A percentile compares a stretch with the other conserved stretches of the same genome.
Conservation (phyloP, 768 basidiomycete genomes). For the Agaricus subrufescens region DNA sequence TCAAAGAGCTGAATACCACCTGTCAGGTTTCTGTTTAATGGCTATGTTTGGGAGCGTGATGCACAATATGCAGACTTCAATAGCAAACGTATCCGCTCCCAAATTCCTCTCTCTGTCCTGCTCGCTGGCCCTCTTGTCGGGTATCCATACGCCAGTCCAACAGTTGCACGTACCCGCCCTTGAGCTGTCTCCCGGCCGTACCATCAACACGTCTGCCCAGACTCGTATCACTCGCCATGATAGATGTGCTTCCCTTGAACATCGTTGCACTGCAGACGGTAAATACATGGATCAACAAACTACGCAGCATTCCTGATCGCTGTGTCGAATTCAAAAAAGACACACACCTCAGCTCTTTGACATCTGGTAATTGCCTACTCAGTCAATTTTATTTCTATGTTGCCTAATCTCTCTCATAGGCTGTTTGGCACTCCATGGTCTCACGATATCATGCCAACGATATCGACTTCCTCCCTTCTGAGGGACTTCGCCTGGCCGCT, state of each 20-base stretch:
- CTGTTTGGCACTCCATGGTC: constrained; percentile 41
- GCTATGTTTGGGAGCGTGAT: constrained; percentile 50
- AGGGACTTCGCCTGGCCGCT: constrained; percentile 58
- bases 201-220: constrained; percentile 45
- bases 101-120: constrained; percentile 50
- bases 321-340: constrained; percentile 42
- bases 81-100: constrained; percentile 3
- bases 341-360: constrained; percentile 40
- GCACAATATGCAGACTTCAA: constrained; percentile 21
- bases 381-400: neutral
- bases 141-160: neutral
- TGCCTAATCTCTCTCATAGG: constrained; percentile 25
- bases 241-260: constrained; percentile 7
- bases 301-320: constrained; percentile 34
- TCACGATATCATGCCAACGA: constrained; percentile 37
- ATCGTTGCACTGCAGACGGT: constrained; percentile 30
- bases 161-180: constrained; percentile 27
- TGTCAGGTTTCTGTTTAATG: constrained; percentile 49
- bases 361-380: constrained; percentile 35
- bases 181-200: constrained; percentile 41
- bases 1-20: neutral
- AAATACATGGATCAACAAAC: constrained; percentile 39
- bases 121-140: constrained; percentile 36
- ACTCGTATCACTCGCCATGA: constrained; percentile 20
- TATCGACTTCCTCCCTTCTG: constrained; percentile 16